Base-by-base conservation (phyloP, 305 asterid genomes). In the Ruellia speciosa region DNA sequence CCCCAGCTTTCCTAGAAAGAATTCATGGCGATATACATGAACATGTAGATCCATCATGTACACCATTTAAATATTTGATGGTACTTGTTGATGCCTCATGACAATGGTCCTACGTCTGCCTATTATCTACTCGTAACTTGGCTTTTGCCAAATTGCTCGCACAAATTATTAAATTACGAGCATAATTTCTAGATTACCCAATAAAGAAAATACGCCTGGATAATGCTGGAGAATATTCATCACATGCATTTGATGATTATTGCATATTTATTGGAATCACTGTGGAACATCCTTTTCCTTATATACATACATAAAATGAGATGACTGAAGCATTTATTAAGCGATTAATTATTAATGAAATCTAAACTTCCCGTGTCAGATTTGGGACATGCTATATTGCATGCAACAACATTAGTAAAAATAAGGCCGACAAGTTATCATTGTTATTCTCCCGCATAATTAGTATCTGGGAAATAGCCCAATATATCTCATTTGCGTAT, bases 381-480 rank as follows among this genome's bases (percentile, higher is more conserved):
- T 19, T 57, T 15, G 51, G 62, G 62, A 39, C 51, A 41, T 39
- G 62, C 52, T 16, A 18, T 40, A 12, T 39, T n/a, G n/a, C n/a
- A n/a, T n/a, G n/a, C n/a, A n/a, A 24, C 31, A 24, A 24, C 31
- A 24, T 4, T 24, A 1, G 4, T 24, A 24, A 24, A 24, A 24
- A 24, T 24, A 24, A 24, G 31, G 31, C 31, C 31, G 31, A 24
- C 31, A 24, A 24, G 31, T 4, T 24, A 24, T 24, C 31, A 24
- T 24, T 1, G 31, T 4, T 24, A 24, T 4, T 24, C 31, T 4
- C 31, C n/a, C n/a, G n/a, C n/a, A n/a, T n/a, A n/a, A n/a, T n/a
- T n/a, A n/a, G n/a, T n/a, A n/a, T n/a, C n/a, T n/a, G n/a, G n/a
- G n/a, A n/a, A n/a, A n/a, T n/a, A n/a, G n/a, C n/a, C n/a, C n/a